Conservation (phyloP, 2,329 filamentous ascomycete species). For the Epichloe coenophiala region DNA sequence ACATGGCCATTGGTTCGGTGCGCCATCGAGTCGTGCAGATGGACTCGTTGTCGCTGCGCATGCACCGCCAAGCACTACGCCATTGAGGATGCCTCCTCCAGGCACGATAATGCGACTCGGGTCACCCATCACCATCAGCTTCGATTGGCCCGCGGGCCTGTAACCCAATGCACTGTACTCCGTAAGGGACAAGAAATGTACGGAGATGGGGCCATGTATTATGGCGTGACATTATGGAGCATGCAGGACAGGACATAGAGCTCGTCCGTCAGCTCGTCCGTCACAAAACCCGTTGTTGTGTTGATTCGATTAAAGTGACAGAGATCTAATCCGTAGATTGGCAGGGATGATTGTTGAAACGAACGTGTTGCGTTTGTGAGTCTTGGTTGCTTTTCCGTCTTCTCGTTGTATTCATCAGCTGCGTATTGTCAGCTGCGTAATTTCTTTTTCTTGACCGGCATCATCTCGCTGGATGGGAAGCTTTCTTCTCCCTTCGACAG, state of each 20-base stretch:
- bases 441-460: background rate
- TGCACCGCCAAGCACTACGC: too few relatives aligned
- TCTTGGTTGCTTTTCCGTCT: background rate
- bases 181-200: too few relatives aligned
- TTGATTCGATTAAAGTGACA: background rate
- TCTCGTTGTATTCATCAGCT: background rate
- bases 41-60: background rate
- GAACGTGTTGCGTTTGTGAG: background rate
- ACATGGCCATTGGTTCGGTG: too few relatives aligned
- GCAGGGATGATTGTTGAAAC: background rate
- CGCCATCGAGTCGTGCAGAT: background rate
- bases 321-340: background rate
- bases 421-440: background rate
- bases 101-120: background rate
- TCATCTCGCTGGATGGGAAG: background rate
- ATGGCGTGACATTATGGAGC: too few relatives aligned
- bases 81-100: too few relatives aligned
- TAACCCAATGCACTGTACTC: too few relatives aligned
- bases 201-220: too few relatives aligned
- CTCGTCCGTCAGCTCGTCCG: too few relatives aligned
- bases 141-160: background rate
- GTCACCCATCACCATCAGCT: background rate
- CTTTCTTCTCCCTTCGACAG: background rate
- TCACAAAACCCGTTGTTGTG: too few relatives aligned
- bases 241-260: too few relatives aligned